These are phyloP conservation scores for Tetrahymena malaccensis DNA, from an alignment of 73 alveolate species.

Conservation along the genomic window DNA sequence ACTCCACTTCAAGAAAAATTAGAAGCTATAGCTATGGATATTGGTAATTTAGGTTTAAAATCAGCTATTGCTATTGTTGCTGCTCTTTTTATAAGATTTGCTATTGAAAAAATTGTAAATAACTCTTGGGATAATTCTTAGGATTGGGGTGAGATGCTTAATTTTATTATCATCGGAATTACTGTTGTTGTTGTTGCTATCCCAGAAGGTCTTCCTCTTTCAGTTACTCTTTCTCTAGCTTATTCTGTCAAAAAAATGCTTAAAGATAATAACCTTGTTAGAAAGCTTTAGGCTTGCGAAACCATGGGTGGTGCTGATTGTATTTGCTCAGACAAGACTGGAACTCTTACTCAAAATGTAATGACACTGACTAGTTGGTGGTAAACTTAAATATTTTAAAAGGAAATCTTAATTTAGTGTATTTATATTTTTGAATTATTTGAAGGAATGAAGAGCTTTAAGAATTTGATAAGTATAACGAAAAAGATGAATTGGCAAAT, in stretches of 20 bases:
- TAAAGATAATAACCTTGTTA: constrained; percentile 55
- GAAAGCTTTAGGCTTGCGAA: constrained; percentile 71
- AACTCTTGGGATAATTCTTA: constrained; percentile 1
- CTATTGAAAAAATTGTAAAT: constrained; percentile 31
- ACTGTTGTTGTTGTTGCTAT: constrained; percentile 70
- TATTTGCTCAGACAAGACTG: constrained; percentile 69
- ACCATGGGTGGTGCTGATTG: constrained; percentile 83
- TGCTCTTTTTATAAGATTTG: constrained; percentile 57
- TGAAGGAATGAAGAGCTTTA: constrained; percentile 12
- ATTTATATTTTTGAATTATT: not conserved
- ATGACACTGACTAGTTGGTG: constrained; percentile 45
- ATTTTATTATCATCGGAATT: constrained; percentile 54
- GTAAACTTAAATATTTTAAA: not conserved
- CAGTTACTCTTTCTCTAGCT: constrained; percentile 62
- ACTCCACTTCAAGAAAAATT: constrained; percentile 75
- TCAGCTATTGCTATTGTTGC: constrained; percentile 74
- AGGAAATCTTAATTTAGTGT: not conserved
- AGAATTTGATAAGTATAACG: constrained; percentile 3
- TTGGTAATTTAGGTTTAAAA: constrained; percentile 85
- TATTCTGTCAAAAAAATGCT: constrained; percentile 63
- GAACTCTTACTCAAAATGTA: constrained; percentile 59
- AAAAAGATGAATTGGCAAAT: not conserved
- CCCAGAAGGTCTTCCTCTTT: constrained; percentile 70
- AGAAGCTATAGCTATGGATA: constrained; percentile 81
- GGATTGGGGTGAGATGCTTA: constrained; percentile 35